Evolutionary conservation across 2,329 filamentous ascomycete species (phyloP), one percentile per base, ranked within the genome.

Genomic region (Xylariaceae sp.): DNA sequence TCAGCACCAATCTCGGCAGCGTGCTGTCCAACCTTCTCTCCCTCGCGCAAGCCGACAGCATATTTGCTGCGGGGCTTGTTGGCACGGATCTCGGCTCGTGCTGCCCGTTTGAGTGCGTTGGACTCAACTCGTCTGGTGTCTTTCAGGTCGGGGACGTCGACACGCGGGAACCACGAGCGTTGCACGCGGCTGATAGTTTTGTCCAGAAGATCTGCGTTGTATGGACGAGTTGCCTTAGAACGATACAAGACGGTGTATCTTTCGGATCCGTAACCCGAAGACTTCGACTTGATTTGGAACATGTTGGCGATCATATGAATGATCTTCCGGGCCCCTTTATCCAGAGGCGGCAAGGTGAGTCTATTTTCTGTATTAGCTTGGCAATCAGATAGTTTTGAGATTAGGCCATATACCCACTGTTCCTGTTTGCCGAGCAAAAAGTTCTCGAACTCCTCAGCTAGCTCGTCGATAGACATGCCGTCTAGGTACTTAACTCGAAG

Each of bases 221-320:
- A 90, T 1, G 75, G 74, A 0, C 80, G 71, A 0, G 92, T 96
- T 18, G 80, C 79, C 2, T 78, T 77, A 0, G 89, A 93, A 68
- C 92, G 91, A 64, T 87, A 87, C 1, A 97, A 80, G 0, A 90
- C 81, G 0, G 92, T 89, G 65, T 89, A 90, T 34, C 94, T 86
- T 53, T 84, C 82, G 18, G 83, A 81, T 6, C 88, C 91, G 53
- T 82, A 82, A 1, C 93, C 93, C 17, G 84, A 82, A 0, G 92
- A 97, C 70, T 92, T 90, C 2, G 92, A 96, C 64, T 88, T 93
- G 61, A 97, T 77, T 13, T 85, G 86, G 71, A 97, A 84, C 44
- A 82, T 81, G 67, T 83, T 83, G 10, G 90, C 91, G 45, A 96
- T 74, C 60, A 90, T 84, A 72, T 99, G 94, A 15, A 97, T 80